Evolutionary conservation across 257 asterid species (phyloP), one percentile per base, ranked within the genome.

Genomic region (Capsicum pubescens): DNA sequence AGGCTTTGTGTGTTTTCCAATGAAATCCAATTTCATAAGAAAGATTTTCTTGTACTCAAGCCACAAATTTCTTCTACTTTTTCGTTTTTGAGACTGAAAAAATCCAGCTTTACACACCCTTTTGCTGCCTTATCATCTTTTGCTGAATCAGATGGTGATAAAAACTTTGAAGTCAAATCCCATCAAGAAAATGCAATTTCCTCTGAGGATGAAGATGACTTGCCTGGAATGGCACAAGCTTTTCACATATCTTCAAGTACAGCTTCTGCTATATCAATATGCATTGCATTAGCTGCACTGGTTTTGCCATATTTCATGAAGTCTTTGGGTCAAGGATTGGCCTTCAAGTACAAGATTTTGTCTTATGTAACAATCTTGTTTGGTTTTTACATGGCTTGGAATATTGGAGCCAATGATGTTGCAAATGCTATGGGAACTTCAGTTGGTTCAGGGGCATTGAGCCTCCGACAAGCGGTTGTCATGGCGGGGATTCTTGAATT

Each of bases 351-450:
- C 7, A 88, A 88, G 69, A 55, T 85, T 9, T 70, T 95, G 57
- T 92, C 99, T 0, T 95, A 95, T 85, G 88, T 82, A 1, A 94
- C 99, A 58, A 90, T 95, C 8, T 72, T 95, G 86, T 91, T 89
- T 80, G 99, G 99, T 0, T 95, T 95, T 87, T 95, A 95, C 90
- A 95, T 95, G 99, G 98, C 99, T 7, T 95, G 99, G 99, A 95
- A 93, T 42, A 95, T 95, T 32, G 99, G 99, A 59, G 99, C 99
- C 7, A 95, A 95, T 74, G 99, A 95, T 80, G 99, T 95, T 86
- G 98, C 98, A 7, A 95, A 95, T 85, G 99, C 99, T 5, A 95
- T 94, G 99, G 99, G 99, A 80, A 94, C 99, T 16, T 95, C 99
- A 6, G 99, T 95, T 6, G 99, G 99, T 14, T 95, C 99, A 3